These are phyloP conservation scores for Vigna unguiculata DNA, from an alignment of 306 rosid genomes.

Conservation along the genomic window DNA sequence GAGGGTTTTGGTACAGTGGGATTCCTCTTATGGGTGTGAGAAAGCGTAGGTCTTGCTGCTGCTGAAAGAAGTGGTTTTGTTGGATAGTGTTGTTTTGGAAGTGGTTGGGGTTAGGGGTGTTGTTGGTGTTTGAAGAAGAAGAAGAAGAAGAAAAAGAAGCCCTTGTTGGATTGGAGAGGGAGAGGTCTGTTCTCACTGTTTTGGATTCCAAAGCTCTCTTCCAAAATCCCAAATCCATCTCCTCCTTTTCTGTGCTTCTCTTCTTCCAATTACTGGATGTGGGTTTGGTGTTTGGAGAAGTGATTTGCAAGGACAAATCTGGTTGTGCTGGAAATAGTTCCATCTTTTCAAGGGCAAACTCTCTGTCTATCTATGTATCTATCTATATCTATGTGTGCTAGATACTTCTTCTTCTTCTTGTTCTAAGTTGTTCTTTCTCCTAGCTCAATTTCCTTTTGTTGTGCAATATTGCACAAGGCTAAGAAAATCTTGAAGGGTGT, in stretches of 20 bases:
- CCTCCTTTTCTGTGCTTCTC: conserved; percentile 61
- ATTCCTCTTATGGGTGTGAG: conserved; percentile 92
- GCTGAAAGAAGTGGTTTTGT: conserved; percentile 47
- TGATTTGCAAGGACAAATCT: conserved; percentile 92
- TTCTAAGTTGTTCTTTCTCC: not conserved
- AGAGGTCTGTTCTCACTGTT: conserved; percentile 52
- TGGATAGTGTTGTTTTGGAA: conserved; percentile 44
- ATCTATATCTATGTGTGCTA: not conserved
- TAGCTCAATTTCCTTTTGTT: not conserved
- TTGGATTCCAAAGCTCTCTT: conserved; percentile 76
- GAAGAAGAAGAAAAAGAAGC: not conserved
- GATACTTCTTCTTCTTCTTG: not conserved
- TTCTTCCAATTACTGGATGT: conserved; percentile 66
- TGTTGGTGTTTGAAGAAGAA: not conserved
- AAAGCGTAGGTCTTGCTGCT: conserved; percentile 70
- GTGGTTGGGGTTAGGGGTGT: conserved; percentile 23
- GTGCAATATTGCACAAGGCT: not conserved
- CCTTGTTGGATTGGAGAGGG: conserved; percentile 57
- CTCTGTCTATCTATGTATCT: too few relatives aligned
- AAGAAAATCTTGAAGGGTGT: not conserved
- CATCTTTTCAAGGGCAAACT: conserved; percentile 47
- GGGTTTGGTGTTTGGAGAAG: conserved; percentile 82
- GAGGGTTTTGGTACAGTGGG: conserved; percentile 84
- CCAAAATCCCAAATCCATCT: conserved; percentile 89
- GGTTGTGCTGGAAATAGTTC: conserved; percentile 98